Percentiles rank a stretch among this genome's conserved stretches.
Evolutionary conservation across 2,329 filamentous ascomycete species (phyloP).

Genomic region (Exophiala alcalophila): DNA sequence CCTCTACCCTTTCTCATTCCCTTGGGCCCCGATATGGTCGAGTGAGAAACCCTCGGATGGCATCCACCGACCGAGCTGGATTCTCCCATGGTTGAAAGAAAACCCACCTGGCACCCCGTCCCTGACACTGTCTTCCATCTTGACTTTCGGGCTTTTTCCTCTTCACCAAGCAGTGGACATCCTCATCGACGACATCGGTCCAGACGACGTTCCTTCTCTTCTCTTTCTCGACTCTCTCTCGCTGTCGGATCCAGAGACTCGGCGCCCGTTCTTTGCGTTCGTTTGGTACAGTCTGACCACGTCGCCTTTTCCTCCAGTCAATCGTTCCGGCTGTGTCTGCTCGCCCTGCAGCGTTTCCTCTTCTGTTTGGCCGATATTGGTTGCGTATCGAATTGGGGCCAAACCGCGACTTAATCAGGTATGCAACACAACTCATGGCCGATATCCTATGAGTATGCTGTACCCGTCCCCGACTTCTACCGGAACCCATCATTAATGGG

Average conservation of each 20-base stretch:
- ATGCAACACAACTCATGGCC: conserved; percentile 16
- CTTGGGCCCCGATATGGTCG: too few species aligned
- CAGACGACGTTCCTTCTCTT: conserved; percentile 8
- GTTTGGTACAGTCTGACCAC: conserved; percentile 4
- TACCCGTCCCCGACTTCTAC: conserved; percentile 9
- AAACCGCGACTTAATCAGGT: conserved; percentile 20
- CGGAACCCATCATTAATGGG: conserved; percentile 19
- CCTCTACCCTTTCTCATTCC: too few species aligned
- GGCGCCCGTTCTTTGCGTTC: conserved; percentile 5
- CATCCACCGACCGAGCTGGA: too few species aligned
- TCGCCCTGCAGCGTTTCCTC: conserved; percentile 1
- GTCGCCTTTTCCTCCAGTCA: conserved; percentile 11
- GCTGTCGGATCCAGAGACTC: neutral
- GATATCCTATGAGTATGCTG: conserved; percentile 26
- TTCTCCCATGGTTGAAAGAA: too few species aligned
- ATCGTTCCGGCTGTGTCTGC: conserved; percentile 6
- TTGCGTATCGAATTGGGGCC: conserved; percentile 25
- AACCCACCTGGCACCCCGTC: too few species aligned
- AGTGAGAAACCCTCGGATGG: too few species aligned
- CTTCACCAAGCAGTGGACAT: conserved; percentile 1
- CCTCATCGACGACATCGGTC: conserved; percentile 3
- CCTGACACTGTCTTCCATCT: too few species aligned
- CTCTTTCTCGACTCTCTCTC: conserved; percentile 6
- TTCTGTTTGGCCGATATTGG: conserved; percentile 25
- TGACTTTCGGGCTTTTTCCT: conserved; percentile 9